Evolutionary conservation across 306 rosid genomes (phyloP).

Genomic region (Citrullus mucosospermus): DNA sequence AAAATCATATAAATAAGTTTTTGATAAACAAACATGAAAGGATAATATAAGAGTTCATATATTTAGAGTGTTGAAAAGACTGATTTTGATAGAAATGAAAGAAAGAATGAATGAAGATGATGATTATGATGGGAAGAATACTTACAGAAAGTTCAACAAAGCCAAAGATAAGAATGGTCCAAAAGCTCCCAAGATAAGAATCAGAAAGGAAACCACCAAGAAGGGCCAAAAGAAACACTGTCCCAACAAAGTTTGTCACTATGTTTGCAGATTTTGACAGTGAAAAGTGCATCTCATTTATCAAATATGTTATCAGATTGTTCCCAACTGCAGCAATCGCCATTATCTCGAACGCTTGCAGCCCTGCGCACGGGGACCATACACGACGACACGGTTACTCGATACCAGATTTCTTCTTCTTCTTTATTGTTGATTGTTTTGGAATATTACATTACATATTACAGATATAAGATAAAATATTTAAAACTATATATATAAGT

Average conservation of each 20-base stretch:
- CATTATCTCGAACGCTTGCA: slow-evolving; percentile 92
- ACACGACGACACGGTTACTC: background rate
- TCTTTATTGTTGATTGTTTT: no score
- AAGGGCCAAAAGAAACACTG: slow-evolving; percentile 83
- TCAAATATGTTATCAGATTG: slow-evolving; percentile 90
- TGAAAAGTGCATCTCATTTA: slow-evolving; percentile 86
- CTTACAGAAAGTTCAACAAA: slow-evolving; percentile 83
- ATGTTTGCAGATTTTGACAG: slow-evolving; percentile 69
- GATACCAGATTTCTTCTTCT: background rate
- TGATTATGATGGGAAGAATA: background rate
- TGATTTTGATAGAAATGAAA: background rate
- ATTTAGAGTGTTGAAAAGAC: background rate
- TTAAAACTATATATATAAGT: no score
- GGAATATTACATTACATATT: background rate
- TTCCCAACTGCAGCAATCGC: slow-evolving; percentile 97
- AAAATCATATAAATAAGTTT: background rate
- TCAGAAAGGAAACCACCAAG: slow-evolving; percentile 86
- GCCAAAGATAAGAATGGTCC: slow-evolving; percentile 93
- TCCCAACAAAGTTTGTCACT: slow-evolving; percentile 94
- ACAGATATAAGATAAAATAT: no score
- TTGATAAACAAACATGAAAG: background rate
- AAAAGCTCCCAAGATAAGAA: slow-evolving; percentile 87
- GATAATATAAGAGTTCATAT: background rate
- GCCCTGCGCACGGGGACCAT: slow-evolving; percentile 28
- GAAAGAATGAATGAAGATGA: background rate